A percentile compares a stretch with the other conserved stretches of the same genome.
Evolutionary conservation across 495 filamentous ascomycete species (phyloP).

Genomic region (Podospora pseudocomata): DNA sequence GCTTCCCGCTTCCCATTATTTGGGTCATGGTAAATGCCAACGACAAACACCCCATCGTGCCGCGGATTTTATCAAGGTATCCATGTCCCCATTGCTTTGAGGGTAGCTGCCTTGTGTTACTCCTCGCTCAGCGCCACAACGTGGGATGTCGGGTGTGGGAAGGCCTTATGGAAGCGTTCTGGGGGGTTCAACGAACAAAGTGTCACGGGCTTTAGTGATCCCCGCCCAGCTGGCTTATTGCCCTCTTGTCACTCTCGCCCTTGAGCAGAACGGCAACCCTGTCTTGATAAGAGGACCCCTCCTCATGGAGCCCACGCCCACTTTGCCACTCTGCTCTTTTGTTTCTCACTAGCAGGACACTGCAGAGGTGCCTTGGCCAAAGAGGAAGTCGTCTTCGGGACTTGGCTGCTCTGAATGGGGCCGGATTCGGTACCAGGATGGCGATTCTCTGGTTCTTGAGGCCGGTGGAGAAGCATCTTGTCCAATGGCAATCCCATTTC

Average conservation of each 20-base stretch:
- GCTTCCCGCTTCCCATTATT: neutral
- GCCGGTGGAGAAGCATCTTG: constrained; percentile 20
- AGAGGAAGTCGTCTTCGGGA: constrained; percentile 14
- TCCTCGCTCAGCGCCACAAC: constrained; percentile 11
- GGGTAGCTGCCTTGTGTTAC: constrained; percentile 21
- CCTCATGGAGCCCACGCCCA: neutral
- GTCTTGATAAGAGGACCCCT: neutral
- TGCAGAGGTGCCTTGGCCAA: neutral
- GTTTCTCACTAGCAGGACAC: neutral
- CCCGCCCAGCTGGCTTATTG: neutral
- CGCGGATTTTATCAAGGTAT: constrained; percentile 12
- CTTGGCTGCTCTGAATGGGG: constrained; percentile 15
- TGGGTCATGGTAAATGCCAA: constrained; percentile 6
- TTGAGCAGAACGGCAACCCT: neutral
- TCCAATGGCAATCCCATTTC: constrained; percentile 23
- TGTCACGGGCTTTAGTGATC: neutral
- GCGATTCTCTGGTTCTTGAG: constrained; percentile 24
- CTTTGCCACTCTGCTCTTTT: neutral
- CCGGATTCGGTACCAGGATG: constrained; percentile 30
- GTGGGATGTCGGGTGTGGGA: constrained; percentile 13
- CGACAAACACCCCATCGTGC: constrained; percentile 4
- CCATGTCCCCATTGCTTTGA: neutral
- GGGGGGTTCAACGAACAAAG: neutral
- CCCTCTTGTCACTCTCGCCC: neutral
- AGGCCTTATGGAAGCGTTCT: neutral